A percentile compares a stretch with the other conserved stretches of the same genome.
These are phyloP conservation scores for Salix arbutifolia DNA, from an alignment of 345 rosid species.

Conservation along the genomic window DNA sequence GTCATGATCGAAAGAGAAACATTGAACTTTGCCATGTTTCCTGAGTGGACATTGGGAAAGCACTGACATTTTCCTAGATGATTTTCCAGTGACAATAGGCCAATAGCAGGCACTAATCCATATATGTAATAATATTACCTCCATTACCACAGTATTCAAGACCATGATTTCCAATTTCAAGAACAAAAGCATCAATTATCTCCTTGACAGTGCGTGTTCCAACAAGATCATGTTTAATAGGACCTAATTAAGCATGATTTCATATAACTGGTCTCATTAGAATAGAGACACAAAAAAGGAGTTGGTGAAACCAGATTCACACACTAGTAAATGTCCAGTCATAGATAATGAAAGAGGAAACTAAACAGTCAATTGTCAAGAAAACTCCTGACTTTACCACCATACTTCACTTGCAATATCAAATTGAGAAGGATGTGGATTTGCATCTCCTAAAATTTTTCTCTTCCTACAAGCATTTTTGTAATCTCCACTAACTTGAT, in stretches of 20 bases:
- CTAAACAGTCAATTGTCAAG: neutral
- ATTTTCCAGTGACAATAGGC: neutral
- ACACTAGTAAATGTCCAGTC: neutral
- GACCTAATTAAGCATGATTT: neutral
- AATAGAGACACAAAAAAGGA: neutral
- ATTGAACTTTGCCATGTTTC: neutral
- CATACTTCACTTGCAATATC: constrained; percentile 6
- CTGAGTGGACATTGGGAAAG: neutral
- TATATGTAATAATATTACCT: neutral
- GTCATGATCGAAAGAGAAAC: neutral
- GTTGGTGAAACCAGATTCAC: constrained; percentile 2
- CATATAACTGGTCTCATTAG: neutral
- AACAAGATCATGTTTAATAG: neutral
- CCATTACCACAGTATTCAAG: neutral
- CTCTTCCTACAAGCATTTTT: neutral
- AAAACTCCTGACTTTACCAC: neutral
- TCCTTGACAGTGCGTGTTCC: neutral
- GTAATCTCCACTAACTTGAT: constrained; percentile 3
- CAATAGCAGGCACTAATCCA: neutral
- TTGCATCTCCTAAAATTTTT: constrained; percentile 1
- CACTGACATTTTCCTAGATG: neutral
- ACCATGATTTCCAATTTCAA: neutral
- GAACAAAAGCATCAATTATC: neutral
- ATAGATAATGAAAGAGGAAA: neutral
- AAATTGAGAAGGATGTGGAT: neutral